Evolutionary conservation across 2,329 filamentous ascomycete species (phyloP), one percentile per base, ranked within the genome.

Genomic region (Botrytis byssoidea): DNA sequence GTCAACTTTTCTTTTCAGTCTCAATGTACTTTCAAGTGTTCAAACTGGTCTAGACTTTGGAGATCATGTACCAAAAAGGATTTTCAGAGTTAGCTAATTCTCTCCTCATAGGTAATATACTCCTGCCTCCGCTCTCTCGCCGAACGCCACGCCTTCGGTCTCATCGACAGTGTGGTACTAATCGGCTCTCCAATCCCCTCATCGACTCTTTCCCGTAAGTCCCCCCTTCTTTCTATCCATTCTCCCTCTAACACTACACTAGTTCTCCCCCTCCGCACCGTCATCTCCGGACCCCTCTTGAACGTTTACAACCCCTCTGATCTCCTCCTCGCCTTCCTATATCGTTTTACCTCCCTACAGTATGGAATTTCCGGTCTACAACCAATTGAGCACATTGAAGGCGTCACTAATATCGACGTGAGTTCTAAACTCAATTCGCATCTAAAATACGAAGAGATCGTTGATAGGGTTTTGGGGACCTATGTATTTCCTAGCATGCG

Each of bases 231-330:
- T 92, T 37, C 86, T 89, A 22, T 10, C 87, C 97, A 93, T 76
- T 91, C 89, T 4, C 93, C 95, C 0, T 90, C 92, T 1, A 88
- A 92, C 35, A 87, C 87, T 3, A 85, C 87, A 12, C 90, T 93
- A 71, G 98, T 95, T 95, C 86, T 92, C 42, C 86, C 89, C 9
- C 87, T 97, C 80, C 90, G 93, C 76, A 91, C 89, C 74, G 92
- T 95, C 3, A 93, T 97, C 6, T 88, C 90, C 59, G 94, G 95
- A 0, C 89, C 94, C 35, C 85, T 98, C n/a, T 87, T 98, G 79
- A 98, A 98, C 78, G 94, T 96, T 5, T 98, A 91, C 81, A 97
- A 93, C 0, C 90, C 92, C 70, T 93, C 93, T 65, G 95, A 98
- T 81, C 94, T 93, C 77, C 90, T 98, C 37, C 89, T 98, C 3